Conservation (phyloP, 129 eudicot genomes). For the Oenanthe sinensis region DNA sequence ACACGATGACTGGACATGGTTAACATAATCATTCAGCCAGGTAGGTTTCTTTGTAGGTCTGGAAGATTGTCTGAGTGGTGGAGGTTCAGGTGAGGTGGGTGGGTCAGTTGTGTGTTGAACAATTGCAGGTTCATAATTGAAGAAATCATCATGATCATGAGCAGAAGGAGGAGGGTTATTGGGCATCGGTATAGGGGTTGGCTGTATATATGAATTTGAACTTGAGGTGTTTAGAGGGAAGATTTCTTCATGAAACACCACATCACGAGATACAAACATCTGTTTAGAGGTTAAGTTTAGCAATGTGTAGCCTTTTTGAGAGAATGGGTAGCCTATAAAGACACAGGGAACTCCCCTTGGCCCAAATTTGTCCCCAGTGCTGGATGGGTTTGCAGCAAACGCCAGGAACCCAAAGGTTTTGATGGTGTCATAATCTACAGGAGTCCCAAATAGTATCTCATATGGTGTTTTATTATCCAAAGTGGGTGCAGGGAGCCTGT, state of each 20-base stretch:
- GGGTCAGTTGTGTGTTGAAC: not conserved
- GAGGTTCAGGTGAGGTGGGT: not conserved
- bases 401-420: not conserved
- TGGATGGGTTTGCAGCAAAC: not conserved
- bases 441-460: too few species aligned
- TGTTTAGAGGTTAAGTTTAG: not conserved
- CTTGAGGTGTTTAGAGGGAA: not conserved
- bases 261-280: not conserved
- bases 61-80: not conserved
- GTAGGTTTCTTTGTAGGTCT: not conserved
- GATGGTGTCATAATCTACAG: too few species aligned
- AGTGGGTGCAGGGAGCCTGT: not conserved
- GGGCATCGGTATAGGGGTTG: not conserved
- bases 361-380: not conserved
- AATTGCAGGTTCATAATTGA: not conserved
- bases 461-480: not conserved
- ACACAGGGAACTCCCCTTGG: not conserved
- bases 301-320: not conserved
- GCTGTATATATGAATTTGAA: too few species aligned
- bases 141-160: too few species aligned
- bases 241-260: not conserved
- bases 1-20: not conserved
- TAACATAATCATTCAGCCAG: too few species aligned
- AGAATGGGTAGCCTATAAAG: not conserved
- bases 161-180: too few species aligned